Conservation (phyloP, 805 yeast genomes). For the Monosporozyma servazzii region DNA sequence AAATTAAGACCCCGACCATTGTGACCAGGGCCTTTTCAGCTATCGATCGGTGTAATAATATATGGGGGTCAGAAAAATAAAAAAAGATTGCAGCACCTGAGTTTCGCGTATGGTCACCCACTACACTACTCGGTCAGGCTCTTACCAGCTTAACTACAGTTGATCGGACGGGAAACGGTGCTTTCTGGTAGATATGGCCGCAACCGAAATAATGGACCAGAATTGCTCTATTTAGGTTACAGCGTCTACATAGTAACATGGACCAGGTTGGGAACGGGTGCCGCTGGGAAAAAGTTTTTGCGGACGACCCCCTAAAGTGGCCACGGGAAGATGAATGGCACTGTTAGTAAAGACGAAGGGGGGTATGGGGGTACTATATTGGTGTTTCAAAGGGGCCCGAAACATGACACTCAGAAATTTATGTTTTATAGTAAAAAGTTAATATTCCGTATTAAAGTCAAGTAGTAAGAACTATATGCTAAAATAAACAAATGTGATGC, state of each 20-base stretch:
- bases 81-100: conserved; percentile 44
- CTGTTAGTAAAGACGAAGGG: neutral
- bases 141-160: conserved; percentile 50
- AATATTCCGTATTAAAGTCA: neutral
- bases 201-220: conserved; percentile 32
- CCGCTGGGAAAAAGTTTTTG: neutral
- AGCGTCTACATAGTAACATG: neutral
- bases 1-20: neutral
- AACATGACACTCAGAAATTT: neutral
- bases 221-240: neutral
- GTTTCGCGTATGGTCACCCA: conserved; percentile 53
- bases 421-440: neutral
- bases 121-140: conserved; percentile 49
- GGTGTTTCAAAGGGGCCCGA: neutral
- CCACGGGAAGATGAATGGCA: neutral
- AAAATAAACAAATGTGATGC: neutral
- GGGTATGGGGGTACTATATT: neutral
- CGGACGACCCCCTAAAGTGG: neutral
- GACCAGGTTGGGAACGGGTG: neutral
- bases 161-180: conserved; percentile 57
- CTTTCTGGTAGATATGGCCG: conserved; percentile 53
- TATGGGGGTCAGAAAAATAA: conserved; percentile 20
- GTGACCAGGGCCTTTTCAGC: neutral
- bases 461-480: neutral
- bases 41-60: neutral